Base-by-base conservation (phyloP, 2,329 filamentous ascomycete species). In the Colletotrichum salicis region DNA sequence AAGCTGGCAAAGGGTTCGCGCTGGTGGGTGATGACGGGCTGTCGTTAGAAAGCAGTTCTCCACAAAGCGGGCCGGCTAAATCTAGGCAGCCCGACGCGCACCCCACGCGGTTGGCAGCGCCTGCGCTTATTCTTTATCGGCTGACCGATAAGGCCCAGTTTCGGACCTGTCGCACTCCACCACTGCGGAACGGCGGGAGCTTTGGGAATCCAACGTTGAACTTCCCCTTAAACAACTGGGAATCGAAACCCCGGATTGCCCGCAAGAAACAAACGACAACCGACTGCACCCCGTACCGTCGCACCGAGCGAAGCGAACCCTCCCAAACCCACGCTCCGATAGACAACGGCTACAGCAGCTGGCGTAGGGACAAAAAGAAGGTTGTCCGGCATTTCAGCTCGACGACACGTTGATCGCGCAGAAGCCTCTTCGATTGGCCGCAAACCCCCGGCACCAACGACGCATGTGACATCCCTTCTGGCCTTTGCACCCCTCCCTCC, bases 381-480 rank as follows among this genome's bases (percentile, higher is more conserved):
- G 59, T 37, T 37, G 60, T 45, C 59, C 54, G 33, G 52, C 29
- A 62, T 64, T 41, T 41, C 55, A 58, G 56, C 60, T 58, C 22
- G 51, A 69, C 37, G 29, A 63, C 69, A 48, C 66, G 59, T 22
- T 58, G 37, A 62, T 65, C 66, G 22, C n/a, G 55, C 24, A 57
- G 56, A 22, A 37, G 29, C 56, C 52, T 52, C 61, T 55, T 73
- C 72, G 48, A 73, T 73, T 72, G 72, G 72, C 61, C 65, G 56
- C 64, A 55, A 64, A 55, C 55, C 52, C 56, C 68, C 61, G 57
- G 73, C 41, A 54, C 37, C 64, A 57, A 67, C 56, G 55, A 67
- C 71, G 64, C 73, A 74, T 74, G 73, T 74, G 71, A 74, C 73
- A 69, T 74, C 52, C 60, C 52, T 48, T 61, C 56, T 63, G 35